Evolutionary conservation across 2,329 filamentous ascomycete genomes (phyloP), one percentile per base, ranked within the genome.

Genomic region (Xylariomycetidae sp.): DNA sequence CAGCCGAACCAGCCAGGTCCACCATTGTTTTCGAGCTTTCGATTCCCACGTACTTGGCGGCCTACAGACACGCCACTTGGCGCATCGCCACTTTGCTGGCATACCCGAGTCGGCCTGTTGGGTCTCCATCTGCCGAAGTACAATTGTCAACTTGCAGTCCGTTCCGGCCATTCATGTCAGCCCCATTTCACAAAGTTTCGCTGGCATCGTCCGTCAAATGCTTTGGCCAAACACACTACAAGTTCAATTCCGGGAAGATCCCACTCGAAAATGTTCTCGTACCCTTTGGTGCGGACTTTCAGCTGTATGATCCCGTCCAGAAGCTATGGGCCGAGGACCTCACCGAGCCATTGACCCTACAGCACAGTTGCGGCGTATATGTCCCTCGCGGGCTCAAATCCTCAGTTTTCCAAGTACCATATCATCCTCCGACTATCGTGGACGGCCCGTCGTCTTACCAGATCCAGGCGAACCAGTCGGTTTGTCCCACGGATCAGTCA

Each of bases 31-130:
- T 79, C 31, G 75, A 79, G 39, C 50, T 79, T 1, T 39, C 33
- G 0, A 57, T 60, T 15, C 74, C 75, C 0, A 19, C 43, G 3
- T 54, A 54, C 4, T 64, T 76, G 15, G 53, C 55, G 3, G 50
- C 54, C 0, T 81, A 77, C 48, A 61, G 76, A 10, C 63, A 74
- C 34, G 55, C 60, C 4, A 74, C 70, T 1, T 77, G 70, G 69
- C 47, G 42, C 4, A 60, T 77, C 3, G 15, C 73, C 0, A 48
- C 51, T 3, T 43, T 34, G 3, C 41, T 73, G 9, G 63, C 48
- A 2, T 41, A 54, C 19, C 54, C 50, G 24, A 44, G 39, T 30
- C 41, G 38, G 1, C 44, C 43, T 3, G 22, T 13, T 4, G 27
- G n/a, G n/a, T n/a, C n/a, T n/a, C n/a, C n/a, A n/a, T n/a, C n/a